Evolutionary conservation across 192 early-diverging fungal genomes (phyloP).

Genomic region (Coemansia biformis): DNA sequence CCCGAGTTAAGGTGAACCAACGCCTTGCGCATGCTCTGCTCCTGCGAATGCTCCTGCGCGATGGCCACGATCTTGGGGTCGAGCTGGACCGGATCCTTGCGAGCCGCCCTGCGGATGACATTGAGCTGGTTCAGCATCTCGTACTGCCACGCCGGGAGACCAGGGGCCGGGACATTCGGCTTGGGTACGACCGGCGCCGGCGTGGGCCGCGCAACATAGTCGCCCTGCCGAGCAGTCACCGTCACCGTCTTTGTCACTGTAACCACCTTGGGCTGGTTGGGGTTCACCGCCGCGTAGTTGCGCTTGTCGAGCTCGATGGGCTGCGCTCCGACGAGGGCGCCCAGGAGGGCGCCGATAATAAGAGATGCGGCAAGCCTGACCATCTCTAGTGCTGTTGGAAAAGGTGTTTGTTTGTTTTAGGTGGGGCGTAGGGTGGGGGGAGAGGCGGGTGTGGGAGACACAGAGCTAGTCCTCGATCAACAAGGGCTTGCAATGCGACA

Average conservation of each 20-base stretch:
- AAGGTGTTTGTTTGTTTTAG: not conserved
- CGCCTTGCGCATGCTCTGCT: conserved; percentile 2
- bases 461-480: too few species aligned
- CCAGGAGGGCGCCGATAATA: conserved; percentile 22
- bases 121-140: conserved; percentile 42
- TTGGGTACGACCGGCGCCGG: too few species aligned
- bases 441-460: too few species aligned
- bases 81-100: conserved; percentile 16
- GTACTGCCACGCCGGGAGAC: conserved; percentile 10
- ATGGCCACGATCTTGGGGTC: not conserved
- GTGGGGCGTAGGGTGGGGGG: not conserved
- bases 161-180: not conserved
- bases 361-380: conserved; percentile 34
- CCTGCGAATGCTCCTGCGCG: not conserved
- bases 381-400: conserved; percentile 19
- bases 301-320: conserved; percentile 8
- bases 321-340: conserved; percentile 27
- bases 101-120: conserved; percentile 22
- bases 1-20: conserved; percentile 24
- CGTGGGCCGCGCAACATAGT: not conserved
- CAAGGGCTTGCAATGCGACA: too few species aligned
- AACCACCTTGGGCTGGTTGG: conserved; percentile 4
- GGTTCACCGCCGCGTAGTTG: conserved; percentile 12
- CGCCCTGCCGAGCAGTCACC: not conserved
- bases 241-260: conserved; percentile 19